Evolutionary conservation across 1,139 yeast species (phyloP).

Genomic region (Geotrichum siamense): DNA sequence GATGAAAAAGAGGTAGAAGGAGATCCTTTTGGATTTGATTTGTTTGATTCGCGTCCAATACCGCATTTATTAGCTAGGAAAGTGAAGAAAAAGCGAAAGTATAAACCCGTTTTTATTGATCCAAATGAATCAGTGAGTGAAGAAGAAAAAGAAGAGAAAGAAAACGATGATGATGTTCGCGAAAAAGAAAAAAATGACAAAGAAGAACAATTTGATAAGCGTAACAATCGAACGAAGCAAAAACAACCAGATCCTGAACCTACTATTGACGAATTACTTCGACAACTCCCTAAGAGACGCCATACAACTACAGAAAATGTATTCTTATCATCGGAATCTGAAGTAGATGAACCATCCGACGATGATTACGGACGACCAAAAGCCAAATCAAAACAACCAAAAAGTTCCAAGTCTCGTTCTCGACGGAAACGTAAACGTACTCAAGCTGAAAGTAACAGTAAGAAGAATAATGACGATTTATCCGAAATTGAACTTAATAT

Average conservation of each 20-base stretch:
- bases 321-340: not conserved
- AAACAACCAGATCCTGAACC: not conserved
- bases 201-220: not conserved
- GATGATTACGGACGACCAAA: slow-evolving; percentile 2
- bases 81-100: not conserved
- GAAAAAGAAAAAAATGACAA: not conserved
- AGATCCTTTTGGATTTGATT: slow-evolving; percentile 12
- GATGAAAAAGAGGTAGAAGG: slow-evolving; percentile 2
- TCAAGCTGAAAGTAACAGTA: not conserved
- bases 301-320: not conserved
- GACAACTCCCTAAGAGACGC: not conserved
- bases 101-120: not conserved
- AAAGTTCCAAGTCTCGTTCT: not conserved
- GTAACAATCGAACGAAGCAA: not conserved
- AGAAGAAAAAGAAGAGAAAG: not conserved
- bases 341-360: not conserved
- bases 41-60: slow-evolving; percentile 1
- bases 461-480: not conserved
- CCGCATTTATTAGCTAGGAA: slow-evolving; percentile 1
- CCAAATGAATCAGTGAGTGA: not conserved
- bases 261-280: not conserved
- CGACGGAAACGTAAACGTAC: not conserved
- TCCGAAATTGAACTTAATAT: not conserved
- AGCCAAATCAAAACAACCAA: slow-evolving; percentile 1
- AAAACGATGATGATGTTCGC: not conserved